Conservation (phyloP, 2,329 filamentous ascomycete species). For the Trichoderma gracile region DNA sequence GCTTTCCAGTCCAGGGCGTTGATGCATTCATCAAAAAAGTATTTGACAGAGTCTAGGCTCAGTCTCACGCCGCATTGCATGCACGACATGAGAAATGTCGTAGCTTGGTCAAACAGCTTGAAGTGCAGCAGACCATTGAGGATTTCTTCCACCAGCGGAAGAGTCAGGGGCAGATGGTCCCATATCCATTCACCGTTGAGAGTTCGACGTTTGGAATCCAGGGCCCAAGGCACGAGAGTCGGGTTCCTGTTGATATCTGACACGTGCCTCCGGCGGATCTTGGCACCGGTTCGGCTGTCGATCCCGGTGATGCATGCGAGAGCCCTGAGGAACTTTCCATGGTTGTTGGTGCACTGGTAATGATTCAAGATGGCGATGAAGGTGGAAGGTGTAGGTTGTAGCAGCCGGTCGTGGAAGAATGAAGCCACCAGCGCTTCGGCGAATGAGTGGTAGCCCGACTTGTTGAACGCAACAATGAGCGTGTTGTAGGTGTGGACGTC, state of each 20-base stretch:
- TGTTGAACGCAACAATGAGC: slow-evolving; percentile 66
- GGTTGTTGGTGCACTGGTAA: slow-evolving; percentile 46
- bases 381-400: slow-evolving; percentile 52
- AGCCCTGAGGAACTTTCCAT: slow-evolving; percentile 46
- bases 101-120: slow-evolving; percentile 47
- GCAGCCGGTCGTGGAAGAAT: slow-evolving; percentile 47
- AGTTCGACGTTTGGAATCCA: slow-evolving; percentile 31
- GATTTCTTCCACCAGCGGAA: slow-evolving; percentile 47
- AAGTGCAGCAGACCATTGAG: slow-evolving; percentile 53
- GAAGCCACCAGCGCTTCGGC: slow-evolving; percentile 56
- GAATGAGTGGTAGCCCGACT: slow-evolving; percentile 50
- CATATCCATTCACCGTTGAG: slow-evolving; percentile 41
- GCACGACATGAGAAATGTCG: slow-evolving; percentile 44
- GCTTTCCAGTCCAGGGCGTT: slow-evolving; percentile 44
- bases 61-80: slow-evolving; percentile 41
- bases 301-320: slow-evolving; percentile 49
- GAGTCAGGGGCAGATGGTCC: slow-evolving; percentile 44
- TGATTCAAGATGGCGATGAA: slow-evolving; percentile 53
- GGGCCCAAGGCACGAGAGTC: slow-evolving; percentile 36
- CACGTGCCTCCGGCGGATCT: slow-evolving; percentile 40
- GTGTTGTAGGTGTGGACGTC: slow-evolving; percentile 70
- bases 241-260: slow-evolving; percentile 36
- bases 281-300: slow-evolving; percentile 43
- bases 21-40: slow-evolving; percentile 47
- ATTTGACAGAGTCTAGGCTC: slow-evolving; percentile 37